Base-by-base conservation (phyloP, 1,284 basidiomycete species). In the Cryptococcus sp. region DNA sequence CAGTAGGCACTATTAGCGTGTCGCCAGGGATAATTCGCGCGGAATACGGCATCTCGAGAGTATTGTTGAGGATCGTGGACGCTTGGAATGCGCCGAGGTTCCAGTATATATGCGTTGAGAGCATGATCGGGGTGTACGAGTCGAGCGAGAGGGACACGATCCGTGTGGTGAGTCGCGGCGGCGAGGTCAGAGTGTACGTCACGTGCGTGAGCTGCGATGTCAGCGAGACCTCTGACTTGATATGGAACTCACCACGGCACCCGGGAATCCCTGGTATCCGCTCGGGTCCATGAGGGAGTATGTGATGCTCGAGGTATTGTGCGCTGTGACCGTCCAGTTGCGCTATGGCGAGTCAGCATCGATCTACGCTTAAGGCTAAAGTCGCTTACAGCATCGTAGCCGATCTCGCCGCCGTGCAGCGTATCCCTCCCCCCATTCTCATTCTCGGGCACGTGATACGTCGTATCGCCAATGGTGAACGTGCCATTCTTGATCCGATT, bases 51-150 rank as follows among this genome's bases (percentile, higher is more conserved):
- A 74, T 51, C 16, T 64, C 50, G 27, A 75, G 61, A 6, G 59
- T 65, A 55, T 75, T 67, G 50, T 69, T 65, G 27, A 66, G 62
- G 15, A 71, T 58, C 25, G 57, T 60, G 17, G 63, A 40, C 6
- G 57, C 43, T n/a, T 46, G 43, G 59, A 66, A 66, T 17, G 60
- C 56, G 22, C 63, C 69, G 41, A 75, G 58, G 57, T 70, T 70
- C 67, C 69, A 75, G 63, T 69, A 75, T 25, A 67, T 65, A 60
- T 75, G 72, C 15, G 68, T 72, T 5, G 69, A 65, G 25, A 72
- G 65, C 55, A 70, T 67, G 54, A 72, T 61, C 5, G 72, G 72
- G 1, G 72, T 75, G 17, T 62, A 23, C 10, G 50, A 23, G 55
- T 71, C 67, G 20, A 69, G 58, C 11, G 67, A 47, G 43, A 69